Percentiles rank a stretch among this genome's conserved stretches.
Evolutionary conservation across 1,139 yeast genomes (phyloP).

Genomic region (Blastobotrys arbuscula): DNA sequence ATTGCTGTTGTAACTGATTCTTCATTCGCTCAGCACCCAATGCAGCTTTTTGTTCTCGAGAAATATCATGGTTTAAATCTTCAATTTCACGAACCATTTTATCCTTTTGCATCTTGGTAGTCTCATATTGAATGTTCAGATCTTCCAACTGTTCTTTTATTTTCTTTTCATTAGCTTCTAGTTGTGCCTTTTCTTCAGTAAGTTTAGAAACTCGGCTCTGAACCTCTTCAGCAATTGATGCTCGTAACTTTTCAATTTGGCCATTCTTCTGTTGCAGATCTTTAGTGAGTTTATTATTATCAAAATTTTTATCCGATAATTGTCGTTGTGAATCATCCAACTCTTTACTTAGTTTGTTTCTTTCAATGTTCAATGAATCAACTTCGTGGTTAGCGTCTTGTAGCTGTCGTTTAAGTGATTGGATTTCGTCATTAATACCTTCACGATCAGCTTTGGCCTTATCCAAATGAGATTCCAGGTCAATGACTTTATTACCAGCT

Average conservation of each 20-base stretch:
- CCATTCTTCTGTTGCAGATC: slow-evolving; percentile 25
- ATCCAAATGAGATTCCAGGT: slow-evolving; percentile 26
- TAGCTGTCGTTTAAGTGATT: slow-evolving; percentile 21
- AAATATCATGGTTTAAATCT: slow-evolving; percentile 41
- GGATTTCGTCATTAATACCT: slow-evolving; percentile 27
- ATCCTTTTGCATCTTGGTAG: slow-evolving; percentile 39
- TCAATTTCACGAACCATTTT: slow-evolving; percentile 78
- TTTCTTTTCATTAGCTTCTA: slow-evolving; percentile 39
- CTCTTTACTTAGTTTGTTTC: slow-evolving; percentile 27
- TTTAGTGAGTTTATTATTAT: slow-evolving; percentile 27
- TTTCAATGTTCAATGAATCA: slow-evolving; percentile 24
- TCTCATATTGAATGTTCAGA: slow-evolving; percentile 21
- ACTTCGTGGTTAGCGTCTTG: slow-evolving; percentile 21
- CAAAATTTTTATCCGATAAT: slow-evolving; percentile 21
- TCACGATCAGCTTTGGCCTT: slow-evolving; percentile 41
- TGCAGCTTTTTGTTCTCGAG: slow-evolving; percentile 28
- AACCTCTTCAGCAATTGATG: slow-evolving; percentile 37
- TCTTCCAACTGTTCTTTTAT: slow-evolving; percentile 29
- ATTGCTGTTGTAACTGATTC: slow-evolving; percentile 23
- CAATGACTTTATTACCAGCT: slow-evolving; percentile 20
- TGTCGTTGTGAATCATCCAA: slow-evolving; percentile 23
- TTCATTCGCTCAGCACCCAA: slow-evolving; percentile 24
- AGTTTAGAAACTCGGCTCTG: slow-evolving; percentile 40
- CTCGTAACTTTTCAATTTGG: slow-evolving; percentile 36
- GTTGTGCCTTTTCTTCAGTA: slow-evolving; percentile 30